Percentiles rank a stretch among this genome's conserved stretches.
These are phyloP conservation scores for Fusarium lyarnte DNA, from an alignment of 2,329 filamentous ascomycete species.

Conservation along the genomic window DNA sequence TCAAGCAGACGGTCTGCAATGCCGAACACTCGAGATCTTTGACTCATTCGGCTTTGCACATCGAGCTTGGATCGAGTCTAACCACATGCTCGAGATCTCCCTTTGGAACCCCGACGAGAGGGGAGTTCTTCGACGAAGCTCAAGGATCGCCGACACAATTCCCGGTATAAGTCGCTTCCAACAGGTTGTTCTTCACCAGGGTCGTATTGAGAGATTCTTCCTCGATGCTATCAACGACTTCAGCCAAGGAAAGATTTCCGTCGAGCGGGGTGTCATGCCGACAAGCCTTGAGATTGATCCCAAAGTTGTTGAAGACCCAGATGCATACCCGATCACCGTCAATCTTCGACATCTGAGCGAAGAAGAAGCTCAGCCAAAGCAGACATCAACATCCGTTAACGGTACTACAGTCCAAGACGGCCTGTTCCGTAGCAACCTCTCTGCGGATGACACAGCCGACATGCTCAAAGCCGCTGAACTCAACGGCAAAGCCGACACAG, in stretches of 20 bases:
- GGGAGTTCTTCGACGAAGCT: conserved; percentile 52
- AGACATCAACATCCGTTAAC: not conserved
- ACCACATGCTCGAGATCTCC: conserved; percentile 70
- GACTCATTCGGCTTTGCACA: conserved; percentile 76
- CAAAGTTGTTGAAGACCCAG: not conserved
- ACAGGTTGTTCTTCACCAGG: conserved; percentile 76
- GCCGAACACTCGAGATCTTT: conserved; percentile 69
- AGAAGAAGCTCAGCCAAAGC: conserved; percentile 1
- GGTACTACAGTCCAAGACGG: not conserved
- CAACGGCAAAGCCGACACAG: conserved; percentile 25
- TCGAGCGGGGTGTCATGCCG: not conserved
- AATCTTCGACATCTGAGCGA: conserved; percentile 6
- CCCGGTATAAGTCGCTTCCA: conserved; percentile 69
- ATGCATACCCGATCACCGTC: not conserved
- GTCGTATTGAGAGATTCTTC: conserved; percentile 74
- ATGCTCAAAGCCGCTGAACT: conserved; percentile 51
- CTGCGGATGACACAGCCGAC: conserved; percentile 63
- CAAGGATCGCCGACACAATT: conserved; percentile 70
- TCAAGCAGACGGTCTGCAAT: conserved; percentile 29
- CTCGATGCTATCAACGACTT: conserved; percentile 64
- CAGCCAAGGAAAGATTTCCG: not conserved
- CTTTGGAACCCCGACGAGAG: conserved; percentile 4
- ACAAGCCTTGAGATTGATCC: not conserved
- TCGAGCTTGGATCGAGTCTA: conserved; percentile 71
- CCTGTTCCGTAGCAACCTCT: conserved; percentile 17